These are phyloP conservation scores for Filosporella fistucella DNA, from an alignment of 495 filamentous ascomycete genomes.

Conservation along the genomic window DNA sequence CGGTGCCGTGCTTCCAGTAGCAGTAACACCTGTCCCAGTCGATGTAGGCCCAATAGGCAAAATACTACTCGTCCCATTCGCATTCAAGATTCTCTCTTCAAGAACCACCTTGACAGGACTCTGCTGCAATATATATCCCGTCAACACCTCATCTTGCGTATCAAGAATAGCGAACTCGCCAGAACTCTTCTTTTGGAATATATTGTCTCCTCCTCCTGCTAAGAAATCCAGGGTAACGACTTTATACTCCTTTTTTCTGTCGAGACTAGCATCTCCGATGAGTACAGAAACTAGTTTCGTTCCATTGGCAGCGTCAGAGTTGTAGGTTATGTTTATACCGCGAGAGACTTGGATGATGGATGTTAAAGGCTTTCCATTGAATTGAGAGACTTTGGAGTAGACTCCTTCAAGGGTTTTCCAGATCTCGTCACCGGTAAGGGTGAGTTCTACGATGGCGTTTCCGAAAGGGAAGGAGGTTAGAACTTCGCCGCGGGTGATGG, in stretches of 20 bases:
- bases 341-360: constrained; percentile 48
- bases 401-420: constrained; percentile 48
- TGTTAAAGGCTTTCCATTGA: constrained; percentile 39
- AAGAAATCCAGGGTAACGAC: constrained; percentile 53
- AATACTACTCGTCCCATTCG: constrained; percentile 9
- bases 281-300: constrained; percentile 35
- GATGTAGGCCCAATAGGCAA: too few relatives aligned
- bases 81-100: constrained; percentile 39
- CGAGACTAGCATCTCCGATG: constrained; percentile 34
- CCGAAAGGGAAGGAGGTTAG: constrained; percentile 54
- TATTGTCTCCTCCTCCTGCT: constrained; percentile 48
- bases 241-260: constrained; percentile 34
- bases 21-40: too few relatives aligned
- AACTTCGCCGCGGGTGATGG: constrained; percentile 49
- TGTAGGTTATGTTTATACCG: constrained; percentile 42
- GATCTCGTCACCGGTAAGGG: constrained; percentile 37
- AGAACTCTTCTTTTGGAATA: constrained; percentile 27
- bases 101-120: constrained; percentile 42
- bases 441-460: constrained; percentile 47
- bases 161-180: constrained; percentile 34
- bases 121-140: constrained; percentile 35
- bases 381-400: constrained; percentile 37
- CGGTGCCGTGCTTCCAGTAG: too few relatives aligned
- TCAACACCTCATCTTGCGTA: constrained; percentile 47
- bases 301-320: constrained; percentile 29